These are phyloP conservation scores for Ilex asprella DNA, from an alignment of 257 asterid species.

Conservation along the genomic window DNA sequence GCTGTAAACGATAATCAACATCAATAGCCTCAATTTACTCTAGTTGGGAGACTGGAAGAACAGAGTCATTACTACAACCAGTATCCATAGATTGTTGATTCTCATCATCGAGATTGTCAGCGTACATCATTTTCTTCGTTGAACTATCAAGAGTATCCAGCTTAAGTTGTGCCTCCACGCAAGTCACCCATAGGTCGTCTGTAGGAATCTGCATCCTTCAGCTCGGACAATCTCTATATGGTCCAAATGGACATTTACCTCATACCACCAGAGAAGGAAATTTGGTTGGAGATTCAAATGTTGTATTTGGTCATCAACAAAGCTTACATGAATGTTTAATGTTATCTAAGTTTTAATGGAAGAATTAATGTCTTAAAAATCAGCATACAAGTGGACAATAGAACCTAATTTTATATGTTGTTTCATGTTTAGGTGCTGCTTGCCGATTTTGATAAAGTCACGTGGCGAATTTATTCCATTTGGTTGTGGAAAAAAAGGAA, in stretches of 20 bases:
- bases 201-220: constrained; percentile 40
- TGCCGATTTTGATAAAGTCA: no score
- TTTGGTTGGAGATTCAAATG: constrained; percentile 43
- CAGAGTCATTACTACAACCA: constrained; percentile 44
- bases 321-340: constrained; percentile 15
- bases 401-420: no score
- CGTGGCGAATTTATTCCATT: no score
- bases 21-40: constrained; percentile 40
- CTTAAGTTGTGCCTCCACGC: constrained; percentile 30
- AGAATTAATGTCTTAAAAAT: no score
- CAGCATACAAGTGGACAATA: no score
- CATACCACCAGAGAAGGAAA: constrained; percentile 53
- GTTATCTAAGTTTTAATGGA: no score
- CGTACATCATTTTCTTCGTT: constrained; percentile 32
- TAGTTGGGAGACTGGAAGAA: constrained; percentile 47
- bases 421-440: no score
- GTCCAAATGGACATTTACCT: constrained; percentile 22
- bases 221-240: constrained; percentile 45
- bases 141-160: constrained; percentile 49
- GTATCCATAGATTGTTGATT: constrained; percentile 44
- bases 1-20: constrained; percentile 60
- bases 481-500: no score
- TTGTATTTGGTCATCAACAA: constrained; percentile 44
- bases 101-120: constrained; percentile 36
- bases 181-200: constrained; percentile 30